A percentile compares a stretch with the other conserved stretches of the same genome.
Conservation (phyloP, 306 rosid genomes). For the Quillaja saponaria region DNA sequence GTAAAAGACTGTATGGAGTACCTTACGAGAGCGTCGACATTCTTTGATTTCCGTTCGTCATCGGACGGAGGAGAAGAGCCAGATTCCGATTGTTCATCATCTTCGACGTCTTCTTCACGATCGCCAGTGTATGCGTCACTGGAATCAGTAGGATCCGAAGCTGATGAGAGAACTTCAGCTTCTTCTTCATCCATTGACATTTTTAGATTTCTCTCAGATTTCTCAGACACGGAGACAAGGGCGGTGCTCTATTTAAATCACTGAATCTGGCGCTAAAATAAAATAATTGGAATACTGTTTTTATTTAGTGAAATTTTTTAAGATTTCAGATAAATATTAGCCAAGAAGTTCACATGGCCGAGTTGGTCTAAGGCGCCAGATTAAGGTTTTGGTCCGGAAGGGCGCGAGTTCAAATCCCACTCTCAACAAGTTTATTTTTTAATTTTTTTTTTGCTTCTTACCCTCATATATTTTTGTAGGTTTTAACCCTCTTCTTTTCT, state of each 20-base stretch:
- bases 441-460: too few species aligned
- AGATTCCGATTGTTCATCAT: not conserved
- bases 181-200: constrained; percentile 45
- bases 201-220: constrained; percentile 20
- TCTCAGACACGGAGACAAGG: not conserved
- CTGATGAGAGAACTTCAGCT: constrained; percentile 44
- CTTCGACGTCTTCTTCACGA: constrained; percentile 31
- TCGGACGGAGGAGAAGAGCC: constrained; percentile 29
- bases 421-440: constrained; percentile 31
- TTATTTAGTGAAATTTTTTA: too few species aligned
- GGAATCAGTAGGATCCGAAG: constrained; percentile 50
- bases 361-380: constrained; percentile 31
- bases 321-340: not conserved
- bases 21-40: constrained; percentile 86
- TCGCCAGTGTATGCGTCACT: constrained; percentile 43
- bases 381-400: constrained; percentile 36
- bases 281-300: not conserved
- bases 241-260: constrained; percentile 1
- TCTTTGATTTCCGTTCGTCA: constrained; percentile 65
- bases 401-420: constrained; percentile 40
- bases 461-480: too few species aligned
- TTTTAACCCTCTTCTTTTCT: too few species aligned
- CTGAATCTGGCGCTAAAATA: constrained; percentile 16
- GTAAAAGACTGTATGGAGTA: not conserved
- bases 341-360: not conserved